phyloP scores from a whole-genome alignment of 495 filamentous ascomycete species.

The Aspergillus wentii region DNA sequence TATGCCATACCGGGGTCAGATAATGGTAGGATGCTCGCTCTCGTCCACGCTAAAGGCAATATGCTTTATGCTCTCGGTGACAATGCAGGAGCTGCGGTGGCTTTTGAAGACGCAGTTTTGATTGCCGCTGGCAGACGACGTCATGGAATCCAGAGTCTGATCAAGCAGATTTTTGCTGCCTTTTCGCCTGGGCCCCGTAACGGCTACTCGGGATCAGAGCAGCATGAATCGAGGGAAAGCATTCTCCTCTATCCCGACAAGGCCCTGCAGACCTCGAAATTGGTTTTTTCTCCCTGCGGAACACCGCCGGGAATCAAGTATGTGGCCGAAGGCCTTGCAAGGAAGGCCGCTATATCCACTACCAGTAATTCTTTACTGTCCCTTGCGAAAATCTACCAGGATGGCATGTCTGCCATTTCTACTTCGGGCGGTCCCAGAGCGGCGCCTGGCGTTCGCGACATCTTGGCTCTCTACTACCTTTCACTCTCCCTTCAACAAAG shows the following conservation, averaged over 20 bases:
- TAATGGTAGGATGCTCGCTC: constrained; percentile 86
- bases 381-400: constrained; percentile 96
- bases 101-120: constrained; percentile 92
- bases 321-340: constrained; percentile 65
- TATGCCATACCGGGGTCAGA: constrained; percentile 83
- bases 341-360: constrained; percentile 81
- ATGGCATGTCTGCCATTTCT: constrained; percentile 83
- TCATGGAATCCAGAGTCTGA: constrained; percentile 72
- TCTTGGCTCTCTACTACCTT: constrained; percentile 92
- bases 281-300: constrained; percentile 76
- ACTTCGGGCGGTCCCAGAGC: constrained; percentile 52
- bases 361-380: constrained; percentile 95
- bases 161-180: constrained; percentile 73
- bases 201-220: constrained; percentile 21
- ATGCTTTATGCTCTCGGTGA: constrained; percentile 94
- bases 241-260: constrained; percentile 78
- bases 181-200: constrained; percentile 44
- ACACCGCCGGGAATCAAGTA: constrained; percentile 79
- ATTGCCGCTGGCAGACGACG: constrained; percentile 74
- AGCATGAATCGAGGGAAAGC: constrained; percentile 44
- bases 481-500: constrained; percentile 93
- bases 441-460: constrained; percentile 81
- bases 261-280: constrained; percentile 75
- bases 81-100: constrained; percentile 74
- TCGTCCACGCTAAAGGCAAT: constrained; percentile 96